phyloP scores from a whole-genome alignment of 345 rosid genomes.

The Fremontodendron californicum region DNA sequence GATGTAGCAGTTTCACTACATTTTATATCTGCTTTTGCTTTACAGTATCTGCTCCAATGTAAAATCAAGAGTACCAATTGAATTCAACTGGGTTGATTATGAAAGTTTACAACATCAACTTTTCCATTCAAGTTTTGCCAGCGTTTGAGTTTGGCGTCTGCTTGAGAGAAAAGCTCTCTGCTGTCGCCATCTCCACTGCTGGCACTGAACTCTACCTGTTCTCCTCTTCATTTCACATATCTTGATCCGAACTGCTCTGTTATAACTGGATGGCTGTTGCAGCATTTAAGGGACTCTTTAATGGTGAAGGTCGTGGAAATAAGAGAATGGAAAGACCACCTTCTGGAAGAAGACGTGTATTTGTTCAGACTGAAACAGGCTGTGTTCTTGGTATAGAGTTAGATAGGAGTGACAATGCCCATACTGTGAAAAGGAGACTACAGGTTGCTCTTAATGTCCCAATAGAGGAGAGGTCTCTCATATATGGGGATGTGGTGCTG shows the following conservation, averaged over 20 bases:
- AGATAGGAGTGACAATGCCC: constrained; percentile 68
- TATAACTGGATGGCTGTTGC: constrained; percentile 60
- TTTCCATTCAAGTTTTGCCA: constrained; percentile 22
- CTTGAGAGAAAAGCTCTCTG: constrained; percentile 50
- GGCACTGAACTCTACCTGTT: constrained; percentile 22
- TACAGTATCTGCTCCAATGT: constrained; percentile 7
- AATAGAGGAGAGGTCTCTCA: constrained; percentile 55
- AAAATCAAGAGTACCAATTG: constrained; percentile 1
- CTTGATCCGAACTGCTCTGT: constrained; percentile 57
- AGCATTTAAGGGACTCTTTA: constrained; percentile 46
- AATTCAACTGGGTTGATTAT: constrained; percentile 26
- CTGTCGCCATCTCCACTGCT: constrained; percentile 31
- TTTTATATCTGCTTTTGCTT: constrained; percentile 7
- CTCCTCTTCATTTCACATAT: constrained; percentile 50
- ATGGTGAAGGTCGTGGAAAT: constrained; percentile 42
- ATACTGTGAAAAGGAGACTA: constrained; percentile 71
- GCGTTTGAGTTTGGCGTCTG: constrained; percentile 40
- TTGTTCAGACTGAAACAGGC: constrained; percentile 77
- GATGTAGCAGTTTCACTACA: constrained; percentile 18
- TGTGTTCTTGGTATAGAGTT: constrained; percentile 76
- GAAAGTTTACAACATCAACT: constrained; percentile 23
- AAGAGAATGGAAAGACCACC: constrained; percentile 46
- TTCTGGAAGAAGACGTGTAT: constrained; percentile 64
- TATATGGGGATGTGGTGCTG: constrained; percentile 62
- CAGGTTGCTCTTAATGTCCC: constrained; percentile 65